Evolutionary conservation across 108 stramenopile genomes (phyloP).

Genomic region (Skeletonema potamos): DNA sequence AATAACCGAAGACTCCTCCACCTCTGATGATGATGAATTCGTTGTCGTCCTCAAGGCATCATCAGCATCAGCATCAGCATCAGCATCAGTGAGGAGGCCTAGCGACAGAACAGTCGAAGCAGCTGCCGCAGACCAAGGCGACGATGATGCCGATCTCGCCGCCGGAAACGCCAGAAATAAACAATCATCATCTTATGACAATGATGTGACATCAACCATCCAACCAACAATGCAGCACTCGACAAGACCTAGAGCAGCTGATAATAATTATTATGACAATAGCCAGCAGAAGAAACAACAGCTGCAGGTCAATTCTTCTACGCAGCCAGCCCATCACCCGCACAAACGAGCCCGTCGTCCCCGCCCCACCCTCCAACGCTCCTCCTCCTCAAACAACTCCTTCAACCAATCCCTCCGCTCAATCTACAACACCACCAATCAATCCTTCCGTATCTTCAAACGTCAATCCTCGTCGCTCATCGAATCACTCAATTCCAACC

Average conservation of each 20-base stretch:
- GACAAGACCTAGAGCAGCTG: not conserved
- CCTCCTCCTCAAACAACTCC: not conserved
- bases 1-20: not conserved
- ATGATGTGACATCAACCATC: not conserved
- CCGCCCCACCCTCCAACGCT: not conserved
- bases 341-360: not conserved
- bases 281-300: not conserved
- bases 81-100: not conserved
- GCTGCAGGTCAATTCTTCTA: not conserved
- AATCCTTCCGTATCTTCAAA: conserved; percentile 4
- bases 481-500: conserved; percentile 15
- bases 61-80: no score
- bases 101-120: not conserved
- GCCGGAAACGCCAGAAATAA: not conserved
- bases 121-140: not conserved
- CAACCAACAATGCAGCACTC: not conserved
- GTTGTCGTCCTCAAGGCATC: not conserved
- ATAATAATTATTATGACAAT: not conserved
- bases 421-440: conserved; percentile 14
- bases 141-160: not conserved
- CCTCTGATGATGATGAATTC: not conserved
- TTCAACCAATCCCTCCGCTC: conserved; percentile 15
- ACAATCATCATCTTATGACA: not conserved
- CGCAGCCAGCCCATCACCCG: not conserved
- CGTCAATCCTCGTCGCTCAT: conserved; percentile 20